Percentiles rank a stretch among this genome's conserved stretches.
Conservation (phyloP, 148 eudicot species). For the Diospyros lotus region DNA sequence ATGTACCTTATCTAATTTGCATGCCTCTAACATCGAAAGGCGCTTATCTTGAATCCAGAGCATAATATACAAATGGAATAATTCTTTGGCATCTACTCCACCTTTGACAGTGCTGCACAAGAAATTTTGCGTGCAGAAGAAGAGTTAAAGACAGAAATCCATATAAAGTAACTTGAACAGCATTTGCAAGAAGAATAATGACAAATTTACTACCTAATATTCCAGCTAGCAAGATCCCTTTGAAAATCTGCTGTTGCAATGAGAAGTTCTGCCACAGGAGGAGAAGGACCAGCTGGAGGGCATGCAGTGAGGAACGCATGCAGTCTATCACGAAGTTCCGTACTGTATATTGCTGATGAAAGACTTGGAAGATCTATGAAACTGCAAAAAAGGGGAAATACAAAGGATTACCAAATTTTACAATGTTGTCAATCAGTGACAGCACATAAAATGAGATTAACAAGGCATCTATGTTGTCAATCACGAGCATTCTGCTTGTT, state of each 20-base stretch:
- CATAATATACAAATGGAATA: slow-evolving; percentile 86
- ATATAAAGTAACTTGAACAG: not conserved
- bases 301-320: slow-evolving; percentile 79
- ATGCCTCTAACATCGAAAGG: slow-evolving; percentile 72
- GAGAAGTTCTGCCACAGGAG: slow-evolving; percentile 81
- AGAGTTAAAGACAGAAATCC: not conserved
- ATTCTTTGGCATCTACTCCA: slow-evolving; percentile 89
- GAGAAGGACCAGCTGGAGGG: slow-evolving; percentile 81
- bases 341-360: slow-evolving; percentile 80
- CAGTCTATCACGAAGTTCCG: slow-evolving; percentile 67
- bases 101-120: slow-evolving; percentile 71
- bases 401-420: too few species aligned
- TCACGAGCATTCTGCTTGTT: too few species aligned
- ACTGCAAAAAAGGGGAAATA: slow-evolving; percentile 28
- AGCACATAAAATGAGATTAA: too few species aligned
- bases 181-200: not conserved
- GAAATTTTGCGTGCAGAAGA: slow-evolving; percentile 10
- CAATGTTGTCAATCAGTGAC: too few species aligned
- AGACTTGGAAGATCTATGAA: slow-evolving; percentile 90
- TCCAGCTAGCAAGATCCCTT: slow-evolving; percentile 77
- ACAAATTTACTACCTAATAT: slow-evolving; percentile 46
- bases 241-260: slow-evolving; percentile 91
- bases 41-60: slow-evolving; percentile 95
- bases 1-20: slow-evolving; percentile 82
- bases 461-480: too few species aligned